These are phyloP conservation scores for Celoporthe dispersa DNA, from an alignment of 2,329 filamentous ascomycete species.

Conservation along the genomic window DNA sequence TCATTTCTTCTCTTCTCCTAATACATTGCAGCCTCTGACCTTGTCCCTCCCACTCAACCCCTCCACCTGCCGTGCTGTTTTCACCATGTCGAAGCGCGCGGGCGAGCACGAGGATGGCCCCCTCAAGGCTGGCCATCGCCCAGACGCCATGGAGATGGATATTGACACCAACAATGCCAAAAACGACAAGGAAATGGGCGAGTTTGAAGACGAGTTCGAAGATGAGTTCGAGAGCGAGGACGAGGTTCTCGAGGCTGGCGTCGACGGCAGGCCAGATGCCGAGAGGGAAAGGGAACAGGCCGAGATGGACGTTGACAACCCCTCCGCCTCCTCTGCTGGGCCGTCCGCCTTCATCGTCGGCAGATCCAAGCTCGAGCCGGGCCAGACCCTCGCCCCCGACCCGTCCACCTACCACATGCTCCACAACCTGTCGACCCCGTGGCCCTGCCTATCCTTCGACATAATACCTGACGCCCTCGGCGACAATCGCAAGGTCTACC, in stretches of 20 bases:
- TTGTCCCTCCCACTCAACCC: not conserved
- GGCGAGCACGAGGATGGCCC: slow-evolving; percentile 56
- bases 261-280: slow-evolving; percentile 88
- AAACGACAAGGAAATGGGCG: slow-evolving; percentile 63
- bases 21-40: not conserved
- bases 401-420: slow-evolving; percentile 97
- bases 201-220: slow-evolving; percentile 96
- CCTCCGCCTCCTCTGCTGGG: slow-evolving; percentile 29
- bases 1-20: not conserved
- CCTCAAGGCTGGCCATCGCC: slow-evolving; percentile 65
- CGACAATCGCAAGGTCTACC: slow-evolving; percentile 89
- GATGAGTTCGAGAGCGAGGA: slow-evolving; percentile 88
- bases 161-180: slow-evolving; percentile 55
- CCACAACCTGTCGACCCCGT: slow-evolving; percentile 89
- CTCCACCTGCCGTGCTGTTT: not conserved
- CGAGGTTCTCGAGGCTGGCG: slow-evolving; percentile 91
- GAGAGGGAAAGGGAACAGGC: slow-evolving; percentile 89
- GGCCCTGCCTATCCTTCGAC: slow-evolving; percentile 97
- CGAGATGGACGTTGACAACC: slow-evolving; percentile 83
- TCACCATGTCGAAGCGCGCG: slow-evolving; percentile 64
- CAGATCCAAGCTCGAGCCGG: slow-evolving; percentile 85
- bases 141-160: slow-evolving; percentile 71
- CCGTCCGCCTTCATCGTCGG: slow-evolving; percentile 95
- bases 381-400: slow-evolving; percentile 90
- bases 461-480: slow-evolving; percentile 85